Base-by-base conservation (phyloP, 164 flowering plant species). In the Magnolia changhungtana region DNA sequence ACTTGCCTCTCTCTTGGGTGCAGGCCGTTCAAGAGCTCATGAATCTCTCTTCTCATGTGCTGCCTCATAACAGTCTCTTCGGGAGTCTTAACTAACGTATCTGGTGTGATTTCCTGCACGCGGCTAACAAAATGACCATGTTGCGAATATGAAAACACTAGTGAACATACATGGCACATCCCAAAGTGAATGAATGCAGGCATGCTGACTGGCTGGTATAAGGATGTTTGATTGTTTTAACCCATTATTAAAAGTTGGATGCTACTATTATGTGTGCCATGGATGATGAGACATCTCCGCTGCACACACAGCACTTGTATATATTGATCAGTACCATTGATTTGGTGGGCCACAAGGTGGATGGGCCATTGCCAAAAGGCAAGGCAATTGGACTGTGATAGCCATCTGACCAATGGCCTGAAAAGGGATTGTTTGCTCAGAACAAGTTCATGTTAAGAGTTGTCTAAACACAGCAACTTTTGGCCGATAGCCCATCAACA, bases 1-100 rank as follows among this genome's bases (percentile, higher is more conserved):
- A 93, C 94, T 73, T 89, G 86, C 61, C 83, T 81, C 81, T 95
- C 98, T 79, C 89, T 88, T 18, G 84, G 77, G 69, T 87, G 84
- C 83, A 95, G 81, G 4, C 81, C 79, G 16, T 80, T 64, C 55
- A 93, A 78, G 67, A 92, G 84, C 16, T 80, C 72, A 71, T 75
- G 61, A 8, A 91, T 72, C 51, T 89, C 89, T 18, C 84, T 80
- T 73, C 24, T 77, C 93, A 85, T 85, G 69, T 87, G 88, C 67
- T 90, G 86, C 78, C 82, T 82, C 85, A 84, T 74, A 20, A 90
- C 87, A 66, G 63, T 68, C 78, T 90, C 91, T 75, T 89, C 92
- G 0, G 98, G 91, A 49, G 81, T 81, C 80, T 77, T 70, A 69
- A 90, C 63, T 24, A 90, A 81, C 72, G 78, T 75, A 79, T 92